Evolutionary conservation across 225 moss, liverwort and hornwort genomes (phyloP), one percentile per base, ranked within the genome.

Genomic region (Bryoerythrophyllum caledonicum): DNA sequence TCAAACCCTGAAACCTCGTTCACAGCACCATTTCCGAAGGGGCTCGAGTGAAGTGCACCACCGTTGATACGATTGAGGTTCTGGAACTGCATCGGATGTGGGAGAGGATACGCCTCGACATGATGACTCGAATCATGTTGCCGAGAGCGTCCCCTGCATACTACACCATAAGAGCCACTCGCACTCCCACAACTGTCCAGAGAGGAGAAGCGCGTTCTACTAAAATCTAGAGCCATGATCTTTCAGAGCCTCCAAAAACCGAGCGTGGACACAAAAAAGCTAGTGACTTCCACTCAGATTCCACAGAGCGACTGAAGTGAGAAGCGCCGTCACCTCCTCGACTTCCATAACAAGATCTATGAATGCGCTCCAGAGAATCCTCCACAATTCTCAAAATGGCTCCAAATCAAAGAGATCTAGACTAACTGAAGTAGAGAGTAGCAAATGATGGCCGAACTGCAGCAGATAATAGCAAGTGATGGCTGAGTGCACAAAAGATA

Each of bases 31-130:
- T 40, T 64, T 35, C 56, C 65, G 12, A n/a, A n/a, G n/a, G n/a
- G n/a, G n/a, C n/a, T n/a, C n/a, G 46, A 72, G 25, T 64, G 67
- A 13, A 75, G 64, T 30, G 48, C 7, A 21, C 34, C 23, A 51
- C 7, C 35, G 19, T n/a, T n/a, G n/a, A n/a, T n/a, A n/a, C n/a
- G n/a, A n/a, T 51, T 19, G 60, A 32, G 67, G 21, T 35, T 60
- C 72, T 76, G 59, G 28, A 81, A 76, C n/a, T 76, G 58, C 46
- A 71, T 76, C 41, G 76, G 71, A 30, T 76, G 75, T 15, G 71
- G 76, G 27, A 76, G 76, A 35, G 70, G 75, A 48, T 60, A 65
- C 11, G 71, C 75, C 65, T 65, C 37, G 23, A 55, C 54, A 59
- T 28, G 27, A 32, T 64, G 34, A 30, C 48, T 44, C 34, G 25